Evolutionary conservation across 805 yeast genomes (phyloP).

Genomic region (Saturnispora bothae): DNA sequence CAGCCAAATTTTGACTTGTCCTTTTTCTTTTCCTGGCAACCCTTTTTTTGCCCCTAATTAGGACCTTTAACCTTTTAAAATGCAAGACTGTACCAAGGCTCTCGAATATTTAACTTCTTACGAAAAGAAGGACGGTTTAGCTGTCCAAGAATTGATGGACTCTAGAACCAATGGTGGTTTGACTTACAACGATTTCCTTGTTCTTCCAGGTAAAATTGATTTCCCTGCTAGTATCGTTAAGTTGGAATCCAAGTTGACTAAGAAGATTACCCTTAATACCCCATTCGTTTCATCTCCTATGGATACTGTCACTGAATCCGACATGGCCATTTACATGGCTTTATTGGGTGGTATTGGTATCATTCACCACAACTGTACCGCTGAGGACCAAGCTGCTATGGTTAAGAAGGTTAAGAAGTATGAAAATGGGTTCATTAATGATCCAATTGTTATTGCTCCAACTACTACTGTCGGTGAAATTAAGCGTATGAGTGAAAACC

Average conservation of each 20-base stretch:
- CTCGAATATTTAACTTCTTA: conserved; percentile 55
- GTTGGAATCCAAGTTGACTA: conserved; percentile 82
- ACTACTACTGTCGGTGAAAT: conserved; percentile 70
- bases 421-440: conserved; percentile 95
- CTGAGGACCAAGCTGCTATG: conserved; percentile 98
- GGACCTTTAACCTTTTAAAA: conserved; percentile 3
- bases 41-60: conserved; percentile 14
- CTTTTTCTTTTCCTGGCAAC: conserved; percentile 19
- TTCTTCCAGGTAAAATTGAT: conserved; percentile 88
- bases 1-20: background rate
- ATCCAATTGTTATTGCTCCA: conserved; percentile 82
- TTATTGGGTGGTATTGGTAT: conserved; percentile 98
- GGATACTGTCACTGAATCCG: conserved; percentile 98
- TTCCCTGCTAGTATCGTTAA: conserved; percentile 73
- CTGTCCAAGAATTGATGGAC: conserved; percentile 78
- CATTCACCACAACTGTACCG: conserved; percentile 92
- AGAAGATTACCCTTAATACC: conserved; percentile 79
- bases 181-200: conserved; percentile 92
- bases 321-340: conserved; percentile 98
- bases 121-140: conserved; percentile 72
- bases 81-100: conserved; percentile 47
- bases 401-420: conserved; percentile 91
- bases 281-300: conserved; percentile 98
- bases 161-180: conserved; percentile 87
- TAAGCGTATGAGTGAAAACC: conserved; percentile 51